Evolutionary conservation across 305 asterid species (phyloP).

Genomic region (Fraxinus sp.): DNA sequence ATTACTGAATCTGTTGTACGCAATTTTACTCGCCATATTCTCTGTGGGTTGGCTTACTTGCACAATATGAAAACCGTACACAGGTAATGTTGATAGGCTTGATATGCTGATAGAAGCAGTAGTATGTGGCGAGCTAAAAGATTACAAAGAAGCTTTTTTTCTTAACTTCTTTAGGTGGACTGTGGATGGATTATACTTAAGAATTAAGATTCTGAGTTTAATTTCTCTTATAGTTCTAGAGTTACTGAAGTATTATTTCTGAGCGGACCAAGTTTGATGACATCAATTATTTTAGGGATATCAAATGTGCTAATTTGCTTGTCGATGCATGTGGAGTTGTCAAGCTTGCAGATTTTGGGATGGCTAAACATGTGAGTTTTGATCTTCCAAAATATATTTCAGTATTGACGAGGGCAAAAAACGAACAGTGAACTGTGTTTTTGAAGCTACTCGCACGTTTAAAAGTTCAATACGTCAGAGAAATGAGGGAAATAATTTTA

Average conservation of each 20-base stretch:
- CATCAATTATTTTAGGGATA: slow-evolving; percentile 55
- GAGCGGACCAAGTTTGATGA: slow-evolving; percentile 10
- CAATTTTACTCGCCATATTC: slow-evolving; percentile 87
- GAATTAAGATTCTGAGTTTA: neutral
- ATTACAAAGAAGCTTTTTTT: neutral
- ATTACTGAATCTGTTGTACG: slow-evolving; percentile 83
- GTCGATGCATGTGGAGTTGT: slow-evolving; percentile 93
- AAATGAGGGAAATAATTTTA: neutral
- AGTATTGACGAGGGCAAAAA: neutral
- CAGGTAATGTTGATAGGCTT: slow-evolving; percentile 45
- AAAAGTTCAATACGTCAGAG: neutral
- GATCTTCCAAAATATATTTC: slow-evolving; percentile 1
- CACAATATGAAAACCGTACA: slow-evolving; percentile 82
- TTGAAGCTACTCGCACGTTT: neutral
- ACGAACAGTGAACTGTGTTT: neutral
- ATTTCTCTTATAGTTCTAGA: neutral
- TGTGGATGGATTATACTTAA: neutral
- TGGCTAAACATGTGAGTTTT: slow-evolving; percentile 88
- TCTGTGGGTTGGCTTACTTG: slow-evolving; percentile 82
- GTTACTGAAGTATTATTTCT: neutral
- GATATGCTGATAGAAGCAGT: neutral
- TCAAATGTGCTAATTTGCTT: slow-evolving; percentile 90
- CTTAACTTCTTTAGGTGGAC: neutral
- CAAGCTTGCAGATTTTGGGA: slow-evolving; percentile 96
- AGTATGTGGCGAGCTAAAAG: neutral